Evolutionary conservation across 768 basidiomycete genomes (phyloP).

Genomic region (Naematelia aurantialba): DNA sequence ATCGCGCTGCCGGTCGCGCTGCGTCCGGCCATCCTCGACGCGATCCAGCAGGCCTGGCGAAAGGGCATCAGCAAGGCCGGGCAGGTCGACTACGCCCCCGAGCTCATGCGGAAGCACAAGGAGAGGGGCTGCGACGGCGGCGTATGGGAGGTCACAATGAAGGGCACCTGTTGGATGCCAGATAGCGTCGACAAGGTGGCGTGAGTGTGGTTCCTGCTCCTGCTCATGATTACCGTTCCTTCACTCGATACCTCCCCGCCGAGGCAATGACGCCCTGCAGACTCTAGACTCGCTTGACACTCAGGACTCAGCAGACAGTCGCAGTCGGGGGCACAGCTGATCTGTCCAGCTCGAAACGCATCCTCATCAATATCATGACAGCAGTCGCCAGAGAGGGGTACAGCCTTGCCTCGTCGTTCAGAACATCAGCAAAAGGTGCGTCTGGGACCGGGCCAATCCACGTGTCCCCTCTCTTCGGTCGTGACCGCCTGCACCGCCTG

Average conservation of each 20-base stretch:
- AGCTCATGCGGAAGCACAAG: slow-evolving; percentile 34
- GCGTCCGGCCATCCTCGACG: slow-evolving; percentile 28
- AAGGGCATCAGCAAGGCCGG: slow-evolving; percentile 25
- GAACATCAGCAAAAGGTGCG: slow-evolving; percentile 40
- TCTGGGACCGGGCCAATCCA: too few relatives aligned
- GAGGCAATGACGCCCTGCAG: too few relatives aligned
- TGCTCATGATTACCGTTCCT: too few relatives aligned
- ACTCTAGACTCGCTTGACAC: too few relatives aligned
- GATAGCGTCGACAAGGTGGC: slow-evolving; percentile 34
- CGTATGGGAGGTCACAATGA: slow-evolving; percentile 40
- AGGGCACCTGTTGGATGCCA: slow-evolving; percentile 37
- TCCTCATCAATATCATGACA: slow-evolving; percentile 39
- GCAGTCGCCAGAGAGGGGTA: slow-evolving; percentile 41
- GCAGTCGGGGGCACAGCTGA: slow-evolving; percentile 5
- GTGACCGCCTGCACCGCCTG: too few relatives aligned
- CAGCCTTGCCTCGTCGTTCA: slow-evolving; percentile 31
- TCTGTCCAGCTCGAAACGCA: slow-evolving; percentile 30
- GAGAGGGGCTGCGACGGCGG: slow-evolving; percentile 41
- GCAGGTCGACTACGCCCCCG: slow-evolving; percentile 38
- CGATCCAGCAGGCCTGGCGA: slow-evolving; percentile 31
- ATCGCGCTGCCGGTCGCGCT: slow-evolving; percentile 37
- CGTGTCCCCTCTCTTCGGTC: too few relatives aligned
- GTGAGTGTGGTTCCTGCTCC: slow-evolving; percentile 21
- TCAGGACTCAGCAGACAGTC: neutral
- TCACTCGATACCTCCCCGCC: too few relatives aligned